These are phyloP conservation scores for Davidsoniella australis DNA, from an alignment of 2,329 filamentous ascomycete species.

Conservation along the genomic window DNA sequence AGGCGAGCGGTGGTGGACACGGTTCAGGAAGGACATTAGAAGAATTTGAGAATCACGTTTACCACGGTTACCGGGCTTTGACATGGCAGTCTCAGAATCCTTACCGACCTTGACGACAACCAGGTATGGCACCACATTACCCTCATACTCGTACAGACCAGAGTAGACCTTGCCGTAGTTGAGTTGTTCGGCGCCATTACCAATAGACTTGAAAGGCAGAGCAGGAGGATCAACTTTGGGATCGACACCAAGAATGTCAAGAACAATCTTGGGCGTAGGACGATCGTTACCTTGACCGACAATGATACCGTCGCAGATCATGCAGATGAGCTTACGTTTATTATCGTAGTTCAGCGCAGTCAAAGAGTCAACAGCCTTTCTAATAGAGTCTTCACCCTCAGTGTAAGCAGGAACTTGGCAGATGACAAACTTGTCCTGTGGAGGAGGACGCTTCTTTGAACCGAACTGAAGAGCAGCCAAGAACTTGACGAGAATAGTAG, in stretches of 20 bases:
- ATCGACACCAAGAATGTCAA: slow-evolving; percentile 93
- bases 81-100: slow-evolving; percentile 76
- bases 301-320: slow-evolving; percentile 95
- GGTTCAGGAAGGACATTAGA: slow-evolving; percentile 93
- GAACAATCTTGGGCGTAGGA: slow-evolving; percentile 90
- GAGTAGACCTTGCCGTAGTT: slow-evolving; percentile 99
- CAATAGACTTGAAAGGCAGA: slow-evolving; percentile 84
- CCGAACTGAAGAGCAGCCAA: slow-evolving; percentile 84
- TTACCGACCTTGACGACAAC: slow-evolving; percentile 96
- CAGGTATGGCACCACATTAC: slow-evolving; percentile 90
- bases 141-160: slow-evolving; percentile 91
- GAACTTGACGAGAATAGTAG: slow-evolving; percentile 76
- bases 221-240: slow-evolving; percentile 92
- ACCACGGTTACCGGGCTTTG: slow-evolving; percentile 92
- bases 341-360: slow-evolving; percentile 95
- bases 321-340: slow-evolving; percentile 89
- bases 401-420: slow-evolving; percentile 97
- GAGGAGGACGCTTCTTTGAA: slow-evolving; percentile 71
- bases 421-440: slow-evolving; percentile 97
- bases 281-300: slow-evolving; percentile 91
- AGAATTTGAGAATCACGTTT: slow-evolving; percentile 97
- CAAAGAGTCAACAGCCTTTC: slow-evolving; percentile 84
- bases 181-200: slow-evolving; percentile 73
- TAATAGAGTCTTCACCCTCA: slow-evolving; percentile 85
- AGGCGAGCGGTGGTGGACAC: slow-evolving; percentile 79